Evolutionary conservation across 306 rosid genomes (phyloP), one percentile per base, ranked within the genome.

Genomic region (Trifolium dubium): DNA sequence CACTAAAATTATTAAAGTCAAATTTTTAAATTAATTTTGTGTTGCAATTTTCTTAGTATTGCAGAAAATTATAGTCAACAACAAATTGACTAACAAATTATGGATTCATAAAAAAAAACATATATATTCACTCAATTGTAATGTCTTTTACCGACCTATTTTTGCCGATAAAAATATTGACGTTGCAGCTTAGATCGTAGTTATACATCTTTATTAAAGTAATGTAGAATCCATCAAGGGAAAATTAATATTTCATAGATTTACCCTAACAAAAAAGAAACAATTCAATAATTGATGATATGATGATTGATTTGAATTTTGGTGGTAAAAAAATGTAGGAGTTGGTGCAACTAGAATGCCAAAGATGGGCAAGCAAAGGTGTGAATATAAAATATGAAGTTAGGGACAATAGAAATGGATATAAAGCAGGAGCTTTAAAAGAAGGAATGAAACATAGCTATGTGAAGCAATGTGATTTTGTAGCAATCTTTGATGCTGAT

Each of bases 361-460:
- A 92, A 63, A 94, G 94, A 78, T 94, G 99, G 99, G 97, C 86
- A 71, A 83, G 83, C 87, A 92, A 91, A 82, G 99, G 99, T 10
- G 89, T 94, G 73, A 85, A 89, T 77, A 88, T 94, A 53, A 91
- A 87, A 85, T 94, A 94, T 60, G 97, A 94, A 63, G 88, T 94
- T 4, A 86, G 99, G 41, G 92, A 88, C 84, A 94, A 91, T 64
- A 85, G 99, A 23, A 84, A 83, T 28, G 99, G 99, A 6, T 94
- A 94, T 83, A 94, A 94, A 81, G 90, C 99, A 28, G 99, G 97
- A 5, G 99, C 99, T 46, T 83, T 94, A 3, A 94, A 86, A 72
- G 95, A 94, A 72, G 99, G 99, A 40, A 82, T 94, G 92, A 94
- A 94, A 40, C 90, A 72, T 2, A 84, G 85, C 84, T 94, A 94